A percentile compares a stretch with the other conserved stretches of the same genome.
Evolutionary conservation across 306 rosid species (phyloP).

Genomic region (Notholithocarpus densiflorus): DNA sequence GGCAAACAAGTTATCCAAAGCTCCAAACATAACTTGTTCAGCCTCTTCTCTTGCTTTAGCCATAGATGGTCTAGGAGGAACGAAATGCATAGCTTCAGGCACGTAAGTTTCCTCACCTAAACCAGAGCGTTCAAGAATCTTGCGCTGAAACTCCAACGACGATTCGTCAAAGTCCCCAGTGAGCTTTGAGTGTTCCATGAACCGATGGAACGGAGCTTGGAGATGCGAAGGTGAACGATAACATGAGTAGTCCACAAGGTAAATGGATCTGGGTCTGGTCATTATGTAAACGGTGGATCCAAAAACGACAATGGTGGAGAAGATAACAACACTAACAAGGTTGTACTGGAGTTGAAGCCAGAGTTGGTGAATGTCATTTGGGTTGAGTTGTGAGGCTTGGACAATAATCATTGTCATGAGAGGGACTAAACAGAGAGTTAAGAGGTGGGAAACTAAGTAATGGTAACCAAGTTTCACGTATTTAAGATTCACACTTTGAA

Average conservation of each 20-base stretch:
- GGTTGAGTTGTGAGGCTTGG: slow-evolving; percentile 45
- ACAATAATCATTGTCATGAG: slow-evolving; percentile 33
- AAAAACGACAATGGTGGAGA: slow-evolving; percentile 34
- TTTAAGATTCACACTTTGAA: slow-evolving; percentile 53
- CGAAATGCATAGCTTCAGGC: slow-evolving; percentile 49
- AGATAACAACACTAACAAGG: slow-evolving; percentile 31
- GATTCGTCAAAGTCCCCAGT: slow-evolving; percentile 45
- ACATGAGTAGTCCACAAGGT: slow-evolving; percentile 52
- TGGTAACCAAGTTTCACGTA: slow-evolving; percentile 58
- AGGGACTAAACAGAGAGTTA: slow-evolving; percentile 49
- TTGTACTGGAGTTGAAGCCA: slow-evolving; percentile 59
- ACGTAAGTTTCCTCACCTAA: slow-evolving; percentile 55
- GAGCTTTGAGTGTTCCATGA: slow-evolving; percentile 49
- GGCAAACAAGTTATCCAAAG: slow-evolving; percentile 49
- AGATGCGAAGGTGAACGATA: slow-evolving; percentile 37
- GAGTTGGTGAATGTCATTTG: slow-evolving; percentile 40
- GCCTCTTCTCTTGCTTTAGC: slow-evolving; percentile 58
- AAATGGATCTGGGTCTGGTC: slow-evolving; percentile 56
- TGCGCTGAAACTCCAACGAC: slow-evolving; percentile 52
- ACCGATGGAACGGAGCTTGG: slow-evolving; percentile 16
- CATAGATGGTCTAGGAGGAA: slow-evolving; percentile 51
- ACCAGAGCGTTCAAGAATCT: slow-evolving; percentile 59
- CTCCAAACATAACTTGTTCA: slow-evolving; percentile 57
- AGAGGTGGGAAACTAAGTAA: slow-evolving; percentile 44
- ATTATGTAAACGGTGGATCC: slow-evolving; percentile 49